Base-by-base conservation (phyloP, 2,329 filamentous ascomycete species). In the Fusarium transvaalense region DNA sequence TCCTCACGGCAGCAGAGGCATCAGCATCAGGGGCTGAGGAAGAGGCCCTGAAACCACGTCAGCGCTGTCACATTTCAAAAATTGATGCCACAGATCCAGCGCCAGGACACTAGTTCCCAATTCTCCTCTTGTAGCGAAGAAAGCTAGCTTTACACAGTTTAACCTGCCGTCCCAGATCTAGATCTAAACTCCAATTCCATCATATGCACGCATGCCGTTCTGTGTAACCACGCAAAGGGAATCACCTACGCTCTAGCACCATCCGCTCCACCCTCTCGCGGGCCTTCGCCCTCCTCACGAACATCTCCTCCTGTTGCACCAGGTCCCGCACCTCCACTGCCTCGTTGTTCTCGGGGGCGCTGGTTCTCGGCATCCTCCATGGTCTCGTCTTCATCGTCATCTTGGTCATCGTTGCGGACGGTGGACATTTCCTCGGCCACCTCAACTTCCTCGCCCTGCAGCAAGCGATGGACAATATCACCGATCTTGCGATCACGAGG, bases 191-290 rank as follows among this genome's bases (percentile, higher is more conserved):
- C 60, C 64, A 65, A 64, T 63, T 61, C 68, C 71, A 64, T 66
- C 57, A 43, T 55, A 57, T 69, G 65, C 56, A 42, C 51, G 66
- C 68, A 66, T 61, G 66, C 70, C 70, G 59, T 69, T 68, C 64
- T 58, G 50, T 71, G 71, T 43, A 71, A 67, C 74, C 71, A 74
- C 63, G 74, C 70, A 75, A 76, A 71, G 73, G 76, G 74, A 72
- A 71, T 77, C 63, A 99, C 97, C 95, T 98, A 99, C 96, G 95
- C 96, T 97, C 96, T 90, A 83, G 93, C 97, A 77, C 97, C 96
- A 82, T 98, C 96, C 74, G 93, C 93, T 78, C 97, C 96, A 64
- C 95, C 96, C 81, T 97, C 94, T 82, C 97, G 88, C 69, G 95
- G 89, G 72, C 89, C 90, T 79, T 93, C 89, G 61, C 96, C 96